Conservation (phyloP, 345 rosid genomes). For the Citrus trifoliata region DNA sequence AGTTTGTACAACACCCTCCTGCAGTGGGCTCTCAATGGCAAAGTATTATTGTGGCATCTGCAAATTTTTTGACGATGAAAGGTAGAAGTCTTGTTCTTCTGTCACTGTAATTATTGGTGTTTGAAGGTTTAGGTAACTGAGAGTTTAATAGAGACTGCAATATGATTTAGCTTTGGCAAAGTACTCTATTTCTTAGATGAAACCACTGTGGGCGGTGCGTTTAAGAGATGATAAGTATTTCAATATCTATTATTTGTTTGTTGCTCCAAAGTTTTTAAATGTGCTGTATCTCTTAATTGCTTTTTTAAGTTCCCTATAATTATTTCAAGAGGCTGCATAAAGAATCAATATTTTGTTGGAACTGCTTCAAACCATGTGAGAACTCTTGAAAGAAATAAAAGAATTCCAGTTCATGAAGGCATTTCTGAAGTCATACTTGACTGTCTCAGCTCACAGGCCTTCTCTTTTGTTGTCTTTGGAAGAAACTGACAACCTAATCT, state of each 20-base stretch:
- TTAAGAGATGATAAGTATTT: neutral
- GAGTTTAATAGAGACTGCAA: neutral
- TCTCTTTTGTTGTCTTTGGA: neutral
- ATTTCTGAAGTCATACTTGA: neutral
- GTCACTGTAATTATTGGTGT: neutral
- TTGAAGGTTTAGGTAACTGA: neutral
- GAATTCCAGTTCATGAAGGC: neutral
- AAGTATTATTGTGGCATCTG: constrained; percentile 67
- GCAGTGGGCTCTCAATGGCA: constrained; percentile 67
- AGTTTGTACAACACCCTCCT: constrained; percentile 51
- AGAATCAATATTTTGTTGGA: constrained; percentile 5
- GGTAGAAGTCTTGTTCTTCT: constrained; percentile 23
- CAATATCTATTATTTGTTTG: neutral
- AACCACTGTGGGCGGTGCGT: too few relatives aligned
- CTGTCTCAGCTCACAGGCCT: neutral
- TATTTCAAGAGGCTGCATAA: neutral
- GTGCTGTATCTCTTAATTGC: neutral
- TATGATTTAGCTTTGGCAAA: neutral
- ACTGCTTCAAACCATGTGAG: neutral
- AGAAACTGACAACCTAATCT: neutral
- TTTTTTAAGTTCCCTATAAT: neutral
- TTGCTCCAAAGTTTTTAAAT: neutral
- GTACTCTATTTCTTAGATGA: neutral
- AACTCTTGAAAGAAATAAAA: neutral
- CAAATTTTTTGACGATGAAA: constrained; percentile 64